Base-by-base conservation (phyloP, 306 rosid genomes). In the Pachyrhizus erosus region DNA sequence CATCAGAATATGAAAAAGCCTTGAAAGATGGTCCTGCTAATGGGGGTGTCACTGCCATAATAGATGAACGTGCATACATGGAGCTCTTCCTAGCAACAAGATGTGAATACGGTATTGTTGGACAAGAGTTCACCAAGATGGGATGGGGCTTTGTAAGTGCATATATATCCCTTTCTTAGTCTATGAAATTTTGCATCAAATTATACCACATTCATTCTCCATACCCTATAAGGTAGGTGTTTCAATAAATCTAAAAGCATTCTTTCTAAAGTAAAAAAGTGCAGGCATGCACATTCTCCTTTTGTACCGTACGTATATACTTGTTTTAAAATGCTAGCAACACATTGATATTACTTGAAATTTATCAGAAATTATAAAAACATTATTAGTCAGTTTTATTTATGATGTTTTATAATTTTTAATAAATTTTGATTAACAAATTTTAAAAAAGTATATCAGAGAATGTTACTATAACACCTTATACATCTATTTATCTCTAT, bases 101-200 rank as follows among this genome's bases (percentile, higher is more conserved):
- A 39, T 93, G 98, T 42, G 89, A 93, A 34, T 93, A 75, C 60
- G 88, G 98, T 52, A 86, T 93, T 65, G 89, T 93, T 23, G 98
- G 97, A 29, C 97, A 88, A 84, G 93, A 93, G 84, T 93, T 93
- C 91, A 93, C 98, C 85, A 93, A 89, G 87, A 89, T 89, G 48
- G 94, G 97, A 1, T 93, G 98, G 98, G 98, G 98, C 69, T 93
- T 90, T 89, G 97, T 93, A 88, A 93, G 98, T 90, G 20, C 48
- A 51, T 76, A 20, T 58, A 0, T 8, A 42, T 42, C 21, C 8
- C 7, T 52, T 29, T 65, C 43, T 15, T 17, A 2, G 52, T 14
- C 3, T 64, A 0, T 46, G 9, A 60, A 42, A 40, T 2, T 60
- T 61, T 9, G 1, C 27, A 23, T 7, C 21, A 62, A 11, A 23